Base-by-base conservation (phyloP, 768 basidiomycete genomes). In the Boletus bicolor region DNA sequence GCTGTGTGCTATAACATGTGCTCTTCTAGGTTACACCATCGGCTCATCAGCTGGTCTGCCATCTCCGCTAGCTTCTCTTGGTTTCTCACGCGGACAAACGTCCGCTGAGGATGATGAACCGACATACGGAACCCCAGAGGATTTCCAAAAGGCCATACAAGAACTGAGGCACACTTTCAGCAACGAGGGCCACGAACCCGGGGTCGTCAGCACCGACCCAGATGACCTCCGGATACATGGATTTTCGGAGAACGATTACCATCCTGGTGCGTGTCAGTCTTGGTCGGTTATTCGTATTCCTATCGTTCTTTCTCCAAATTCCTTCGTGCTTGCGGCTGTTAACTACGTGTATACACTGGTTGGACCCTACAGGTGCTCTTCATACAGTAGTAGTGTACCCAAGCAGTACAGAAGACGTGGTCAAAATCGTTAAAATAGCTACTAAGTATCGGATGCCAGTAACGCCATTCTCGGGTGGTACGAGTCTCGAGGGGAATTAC, bases 401-500 rank as follows among this genome's bases (percentile, higher is more conserved):
- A 0, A 62, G 70, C 17, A 80, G 76, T 26, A 94, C 93, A 0
- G 87, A 90, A 58, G 92, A 96, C 61, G 91, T 96, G 1, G 85
- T 87, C 39, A 78, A 82, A 60, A 79, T 93, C 46, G 87, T 95
- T 46, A 82, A 86, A 55, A 78, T 89, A 44, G 88, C 93, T 3
- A 79, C 77, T 39, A 85, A 85, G 68, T 87, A 85, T 72, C 77
- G 76, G 28, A 86, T 94, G 74, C 93, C 93, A 0, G 71, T 95
- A 21, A 82, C 81, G 1, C 81, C 91, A 3, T 93, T 87, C 69
- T 84, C 86, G 0, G 93, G 90, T 10, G 93, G 86, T 2, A 95
- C 93, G 0, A 85, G 82, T 62, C 69, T 95, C 24, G 93, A 94
- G 66, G 91, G 91, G 0, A 87, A 91, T 58, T 84, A 80, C 58